Base-by-base conservation (phyloP, 495 filamentous ascomycete species). In the Penicillium soppii region DNA sequence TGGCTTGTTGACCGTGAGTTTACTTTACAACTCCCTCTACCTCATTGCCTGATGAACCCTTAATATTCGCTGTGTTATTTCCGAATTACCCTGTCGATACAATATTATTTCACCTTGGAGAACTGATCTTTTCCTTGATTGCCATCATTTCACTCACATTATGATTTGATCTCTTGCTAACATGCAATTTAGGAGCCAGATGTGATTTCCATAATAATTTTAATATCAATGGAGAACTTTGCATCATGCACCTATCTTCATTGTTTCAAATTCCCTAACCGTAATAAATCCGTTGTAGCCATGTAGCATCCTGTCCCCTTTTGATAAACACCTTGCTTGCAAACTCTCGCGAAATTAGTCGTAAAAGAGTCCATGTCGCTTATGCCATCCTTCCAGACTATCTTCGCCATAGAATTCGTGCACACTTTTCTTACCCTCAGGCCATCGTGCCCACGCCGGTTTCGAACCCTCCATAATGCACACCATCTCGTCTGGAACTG, bases 81-180 rank as follows among this genome's bases (percentile, higher is more conserved):
- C 86, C 77, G 79, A 90, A 80, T 72, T 67, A 73, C 75, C 80
- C 63, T 80, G 89, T 87, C 85, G 78, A 89, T 89, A 80, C 82
- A 71, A 79, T 67, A 62, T 68, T 58, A 71, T 75, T 86, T 88
- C 88, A 92, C 87, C 87, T 95, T 92, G 89, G 90, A 92, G 90
- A 95, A 87, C 90, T 95, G 90, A 95, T 76, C 64, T 55, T 40
- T 46, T 47, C 48, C 43, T 51, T 47, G 60, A 58, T 50, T 49
- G 37, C 49, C 50, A 38, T 49, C 54, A 32, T 47, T 15, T 57
- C 50, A 60, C 54, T 61, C 52, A 62, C 48, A 0, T 32, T 22
- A 40, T 43, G 12, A 25, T 50, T 50, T 59, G 52, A 42, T 48
- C 50, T 40, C 22, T 53, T 59, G 50, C 60, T 55, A 61, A 66